These are phyloP conservation scores for Rhododendron ovatum DNA, from an alignment of 148 eudicot genomes.

Conservation along the genomic window DNA sequence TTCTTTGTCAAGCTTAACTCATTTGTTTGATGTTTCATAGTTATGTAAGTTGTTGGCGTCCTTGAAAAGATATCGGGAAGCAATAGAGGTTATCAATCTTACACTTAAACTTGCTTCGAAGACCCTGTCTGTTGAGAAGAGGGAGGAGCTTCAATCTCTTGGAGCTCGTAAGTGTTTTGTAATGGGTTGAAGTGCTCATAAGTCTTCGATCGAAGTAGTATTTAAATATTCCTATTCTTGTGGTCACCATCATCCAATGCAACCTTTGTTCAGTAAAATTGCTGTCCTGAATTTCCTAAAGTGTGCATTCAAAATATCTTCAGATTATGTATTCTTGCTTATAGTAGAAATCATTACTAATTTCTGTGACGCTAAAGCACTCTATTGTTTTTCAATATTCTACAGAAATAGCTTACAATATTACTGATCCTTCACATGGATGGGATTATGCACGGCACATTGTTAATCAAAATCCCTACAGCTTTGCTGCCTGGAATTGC, in stretches of 20 bases:
- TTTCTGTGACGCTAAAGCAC: neutral
- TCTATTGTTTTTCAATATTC: constrained; percentile 6
- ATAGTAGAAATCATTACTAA: too few relatives aligned
- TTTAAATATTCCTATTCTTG: neutral
- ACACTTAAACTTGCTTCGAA: constrained; percentile 55
- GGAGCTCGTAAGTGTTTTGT: constrained; percentile 62
- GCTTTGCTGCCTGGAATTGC: constrained; percentile 93
- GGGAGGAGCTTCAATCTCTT: constrained; percentile 72
- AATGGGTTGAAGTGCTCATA: constrained; percentile 41
- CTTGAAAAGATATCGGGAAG: constrained; percentile 66
- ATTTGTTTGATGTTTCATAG: constrained; percentile 30
- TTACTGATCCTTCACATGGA: constrained; percentile 70
- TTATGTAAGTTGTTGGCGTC: constrained; percentile 65
- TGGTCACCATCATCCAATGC: neutral
- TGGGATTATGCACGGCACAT: constrained; percentile 63
- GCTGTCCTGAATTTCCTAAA: neutral
- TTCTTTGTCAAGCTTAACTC: constrained; percentile 6
- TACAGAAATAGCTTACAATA: constrained; percentile 68
- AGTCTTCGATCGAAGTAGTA: constrained; percentile 20
- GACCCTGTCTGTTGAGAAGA: constrained; percentile 49
- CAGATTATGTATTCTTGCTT: constrained; percentile 12
- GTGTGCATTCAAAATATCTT: neutral
- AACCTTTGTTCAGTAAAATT: neutral
- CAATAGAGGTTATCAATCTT: constrained; percentile 60
- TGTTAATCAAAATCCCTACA: constrained; percentile 67